Conservation (phyloP, 139 green algal species). For the Astrephomene gubernaculifera region DNA sequence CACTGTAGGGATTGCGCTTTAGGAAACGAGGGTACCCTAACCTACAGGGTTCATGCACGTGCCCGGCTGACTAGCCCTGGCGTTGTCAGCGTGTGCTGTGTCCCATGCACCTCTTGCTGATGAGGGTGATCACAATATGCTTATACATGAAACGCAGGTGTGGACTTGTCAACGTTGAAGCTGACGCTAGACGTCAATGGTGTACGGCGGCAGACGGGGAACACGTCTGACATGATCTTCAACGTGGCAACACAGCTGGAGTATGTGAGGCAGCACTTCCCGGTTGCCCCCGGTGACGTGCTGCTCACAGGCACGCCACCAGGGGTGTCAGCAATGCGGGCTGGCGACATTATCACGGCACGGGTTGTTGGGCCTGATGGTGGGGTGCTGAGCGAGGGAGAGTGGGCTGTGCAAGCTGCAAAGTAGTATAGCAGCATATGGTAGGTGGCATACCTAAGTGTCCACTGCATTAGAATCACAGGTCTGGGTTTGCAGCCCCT, state of each 20-base stretch:
- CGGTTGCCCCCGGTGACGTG: conserved; percentile 19
- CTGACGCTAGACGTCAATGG: conserved; percentile 43
- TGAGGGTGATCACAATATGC: too few species aligned
- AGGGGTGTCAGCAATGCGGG: conserved; percentile 13
- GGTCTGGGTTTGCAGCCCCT: too few species aligned
- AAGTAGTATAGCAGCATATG: too few species aligned
- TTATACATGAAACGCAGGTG: too few species aligned
- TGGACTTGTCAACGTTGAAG: conserved; percentile 32
- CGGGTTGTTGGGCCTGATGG: conserved; percentile 5
- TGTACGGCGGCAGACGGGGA: conserved; percentile 22
- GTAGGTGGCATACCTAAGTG: too few species aligned
- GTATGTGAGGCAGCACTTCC: conserved; percentile 28
- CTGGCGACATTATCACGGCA: conserved; percentile 26
- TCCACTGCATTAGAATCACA: too few species aligned
- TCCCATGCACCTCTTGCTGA: too few species aligned
- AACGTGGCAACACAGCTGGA: neutral
- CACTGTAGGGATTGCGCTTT: too few species aligned
- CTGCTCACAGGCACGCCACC: conserved; percentile 38
- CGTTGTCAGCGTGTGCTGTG: too few species aligned
- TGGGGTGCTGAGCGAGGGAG: conserved; percentile 23
- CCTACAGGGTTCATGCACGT: too few species aligned
- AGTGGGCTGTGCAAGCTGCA: conserved; percentile 4
- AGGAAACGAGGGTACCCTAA: too few species aligned
- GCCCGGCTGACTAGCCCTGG: too few species aligned
- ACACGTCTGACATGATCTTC: conserved; percentile 39